Percentiles rank a stretch among this genome's conserved stretches.
Conservation (phyloP, 2,329 filamentous ascomycete genomes). For the Phyllosticta citrichinensis region DNA sequence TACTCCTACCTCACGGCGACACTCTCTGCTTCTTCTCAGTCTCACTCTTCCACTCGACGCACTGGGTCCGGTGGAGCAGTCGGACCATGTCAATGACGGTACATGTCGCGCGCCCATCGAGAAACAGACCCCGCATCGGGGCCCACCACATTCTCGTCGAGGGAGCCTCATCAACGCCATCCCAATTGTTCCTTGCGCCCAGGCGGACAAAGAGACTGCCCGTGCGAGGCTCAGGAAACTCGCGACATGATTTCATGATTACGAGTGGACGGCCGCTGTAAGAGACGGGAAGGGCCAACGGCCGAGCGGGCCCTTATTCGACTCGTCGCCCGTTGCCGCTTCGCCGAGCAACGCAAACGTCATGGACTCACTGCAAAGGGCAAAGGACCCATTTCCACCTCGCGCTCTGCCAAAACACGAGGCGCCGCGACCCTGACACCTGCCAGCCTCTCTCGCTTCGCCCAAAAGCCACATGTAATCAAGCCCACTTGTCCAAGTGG, state of each 20-base stretch:
- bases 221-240: not conserved
- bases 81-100: not conserved
- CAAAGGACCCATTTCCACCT: not conserved
- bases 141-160: not conserved
- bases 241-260: not conserved
- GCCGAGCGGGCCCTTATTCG: not conserved
- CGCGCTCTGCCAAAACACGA: not conserved
- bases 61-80: not conserved
- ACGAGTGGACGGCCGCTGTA: not conserved
- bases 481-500: not conserved
- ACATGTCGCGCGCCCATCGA: conserved; percentile 6
- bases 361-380: conserved; percentile 7
- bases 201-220: not conserved
- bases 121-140: not conserved
- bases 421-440: not conserved
- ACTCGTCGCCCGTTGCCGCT: not conserved
- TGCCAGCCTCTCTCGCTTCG: not conserved
- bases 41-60: too few relatives aligned
- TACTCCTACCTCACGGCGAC: not conserved
- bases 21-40: too few relatives aligned
- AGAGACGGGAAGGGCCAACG: not conserved
- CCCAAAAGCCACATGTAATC: conserved; percentile 5
- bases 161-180: not conserved
- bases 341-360: conserved; percentile 1
- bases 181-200: not conserved